These are phyloP conservation scores for Yarrowia phangngaensis DNA, from an alignment of 805 yeast species.

Conservation along the genomic window DNA sequence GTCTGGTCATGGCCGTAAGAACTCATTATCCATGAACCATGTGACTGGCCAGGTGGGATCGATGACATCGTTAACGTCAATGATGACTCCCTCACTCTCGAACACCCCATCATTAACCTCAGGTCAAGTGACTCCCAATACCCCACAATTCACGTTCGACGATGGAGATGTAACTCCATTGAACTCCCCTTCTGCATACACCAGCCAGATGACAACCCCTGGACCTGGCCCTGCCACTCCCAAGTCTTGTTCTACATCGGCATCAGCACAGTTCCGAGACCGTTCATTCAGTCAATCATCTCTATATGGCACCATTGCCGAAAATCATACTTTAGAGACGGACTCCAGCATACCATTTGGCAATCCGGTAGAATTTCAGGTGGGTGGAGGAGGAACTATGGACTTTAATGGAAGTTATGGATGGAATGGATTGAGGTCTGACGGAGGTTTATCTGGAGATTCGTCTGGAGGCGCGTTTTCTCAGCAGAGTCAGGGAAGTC, in stretches of 20 bases:
- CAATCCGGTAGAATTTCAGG: slow-evolving; percentile 19
- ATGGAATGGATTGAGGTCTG: neutral
- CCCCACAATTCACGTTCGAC: slow-evolving; percentile 26
- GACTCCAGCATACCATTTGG: slow-evolving; percentile 16
- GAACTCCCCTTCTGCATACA: slow-evolving; percentile 24
- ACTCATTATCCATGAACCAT: slow-evolving; percentile 24
- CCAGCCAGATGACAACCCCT: slow-evolving; percentile 7
- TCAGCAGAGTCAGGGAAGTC: slow-evolving; percentile 22
- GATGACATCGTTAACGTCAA: slow-evolving; percentile 17
- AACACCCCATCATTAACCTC: slow-evolving; percentile 17
- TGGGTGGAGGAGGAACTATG: slow-evolving; percentile 20
- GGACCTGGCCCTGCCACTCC: slow-evolving; percentile 23
- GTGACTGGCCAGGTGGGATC: slow-evolving; percentile 25
- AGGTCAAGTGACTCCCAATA: slow-evolving; percentile 20
- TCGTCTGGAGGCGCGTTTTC: slow-evolving; percentile 14
- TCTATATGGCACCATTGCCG: slow-evolving; percentile 12
- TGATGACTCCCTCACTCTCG: slow-evolving; percentile 17
- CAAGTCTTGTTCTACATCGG: too few species aligned
- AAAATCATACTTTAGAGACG: slow-evolving; percentile 3
- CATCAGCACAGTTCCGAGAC: slow-evolving; percentile 22
- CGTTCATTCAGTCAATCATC: slow-evolving; percentile 23
- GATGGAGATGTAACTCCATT: slow-evolving; percentile 23
- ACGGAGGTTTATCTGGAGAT: slow-evolving; percentile 2
- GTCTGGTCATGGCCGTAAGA: slow-evolving; percentile 16
- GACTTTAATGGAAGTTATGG: neutral